A percentile compares a stretch with the other conserved stretches of the same genome.
These are phyloP conservation scores for Leccinum proximum DNA, from an alignment of 1,284 basidiomycete species.

Conservation along the genomic window DNA sequence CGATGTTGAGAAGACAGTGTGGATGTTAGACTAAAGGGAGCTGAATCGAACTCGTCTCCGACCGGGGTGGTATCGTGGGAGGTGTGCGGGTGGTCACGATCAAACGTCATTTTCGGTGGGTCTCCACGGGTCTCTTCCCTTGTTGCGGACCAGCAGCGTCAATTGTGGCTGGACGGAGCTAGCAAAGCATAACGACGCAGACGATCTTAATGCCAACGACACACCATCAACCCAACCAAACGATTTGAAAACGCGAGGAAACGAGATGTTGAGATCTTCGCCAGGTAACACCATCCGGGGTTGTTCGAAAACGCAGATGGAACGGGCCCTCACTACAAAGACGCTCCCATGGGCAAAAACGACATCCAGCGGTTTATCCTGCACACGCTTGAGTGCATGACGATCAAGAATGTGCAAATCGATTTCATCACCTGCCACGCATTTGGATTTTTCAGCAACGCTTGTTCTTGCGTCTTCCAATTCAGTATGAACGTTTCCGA, in stretches of 20 bases:
- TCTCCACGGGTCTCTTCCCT: constrained; percentile 57
- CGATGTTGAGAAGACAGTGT: constrained; percentile 28
- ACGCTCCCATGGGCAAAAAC: constrained; percentile 44
- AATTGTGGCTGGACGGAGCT: constrained; percentile 27
- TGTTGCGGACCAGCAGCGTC: constrained; percentile 51
- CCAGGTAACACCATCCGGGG: constrained; percentile 29
- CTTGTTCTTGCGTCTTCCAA: constrained; percentile 45
- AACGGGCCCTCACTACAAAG: constrained; percentile 54
- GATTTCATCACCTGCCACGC: constrained; percentile 20
- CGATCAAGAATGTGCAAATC: constrained; percentile 5
- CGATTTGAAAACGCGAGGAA: constrained; percentile 42
- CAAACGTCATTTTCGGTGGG: constrained; percentile 37
- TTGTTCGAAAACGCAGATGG: constrained; percentile 50
- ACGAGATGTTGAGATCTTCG: constrained; percentile 20
- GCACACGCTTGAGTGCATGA: constrained; percentile 14
- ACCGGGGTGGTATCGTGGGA: constrained; percentile 3
- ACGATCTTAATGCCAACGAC: constrained; percentile 34
- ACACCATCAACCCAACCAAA: constrained; percentile 67
- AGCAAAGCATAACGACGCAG: constrained; percentile 3
- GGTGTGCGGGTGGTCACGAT: constrained; percentile 1
- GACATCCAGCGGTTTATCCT: constrained; percentile 50
- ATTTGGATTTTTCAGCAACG: constrained; percentile 40
- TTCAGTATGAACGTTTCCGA: constrained; percentile 49
- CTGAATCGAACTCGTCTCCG: constrained; percentile 38
- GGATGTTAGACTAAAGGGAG: constrained; percentile 35